These are phyloP conservation scores for Capronia epimyces DNA, from an alignment of 2,329 filamentous ascomycete genomes.

Conservation along the genomic window DNA sequence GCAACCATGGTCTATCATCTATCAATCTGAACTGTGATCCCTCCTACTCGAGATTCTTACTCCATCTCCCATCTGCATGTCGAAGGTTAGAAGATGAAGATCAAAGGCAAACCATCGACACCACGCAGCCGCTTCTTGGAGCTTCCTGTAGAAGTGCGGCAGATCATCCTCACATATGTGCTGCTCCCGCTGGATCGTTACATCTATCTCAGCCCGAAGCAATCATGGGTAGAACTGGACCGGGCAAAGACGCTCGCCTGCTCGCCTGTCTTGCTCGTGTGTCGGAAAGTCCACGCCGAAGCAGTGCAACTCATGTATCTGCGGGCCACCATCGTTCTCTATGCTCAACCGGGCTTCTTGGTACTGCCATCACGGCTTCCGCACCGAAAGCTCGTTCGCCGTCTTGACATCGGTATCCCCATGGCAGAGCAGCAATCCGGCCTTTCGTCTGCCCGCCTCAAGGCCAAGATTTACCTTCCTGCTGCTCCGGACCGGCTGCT, in stretches of 20 bases:
- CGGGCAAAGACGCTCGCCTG: neutral
- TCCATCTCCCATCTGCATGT: no score
- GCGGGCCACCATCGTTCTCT: slow-evolving; percentile 1
- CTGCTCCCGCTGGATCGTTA: neutral
- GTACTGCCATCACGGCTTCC: neutral
- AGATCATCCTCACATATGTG: neutral
- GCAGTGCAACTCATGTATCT: neutral
- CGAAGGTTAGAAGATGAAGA: neutral
- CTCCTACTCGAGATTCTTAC: no score
- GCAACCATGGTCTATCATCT: no score
- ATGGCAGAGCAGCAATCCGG: slow-evolving; percentile 1
- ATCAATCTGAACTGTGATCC: no score
- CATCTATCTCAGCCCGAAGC: neutral
- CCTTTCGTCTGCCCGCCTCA: neutral
- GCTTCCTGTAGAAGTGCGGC: slow-evolving; percentile 3
- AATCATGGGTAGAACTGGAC: neutral
- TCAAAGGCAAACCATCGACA: neutral
- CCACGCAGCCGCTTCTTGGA: neutral
- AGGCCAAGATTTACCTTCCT: slow-evolving; percentile 2
- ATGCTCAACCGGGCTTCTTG: neutral
- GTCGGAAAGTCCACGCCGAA: slow-evolving; percentile 2
- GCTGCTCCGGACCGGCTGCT: neutral
- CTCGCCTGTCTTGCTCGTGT: neutral
- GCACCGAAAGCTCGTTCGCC: neutral
- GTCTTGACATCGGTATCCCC: slow-evolving; percentile 1